Base-by-base conservation (phyloP, 108 stramenopile species). In the Conticribra guillardii region DNA sequence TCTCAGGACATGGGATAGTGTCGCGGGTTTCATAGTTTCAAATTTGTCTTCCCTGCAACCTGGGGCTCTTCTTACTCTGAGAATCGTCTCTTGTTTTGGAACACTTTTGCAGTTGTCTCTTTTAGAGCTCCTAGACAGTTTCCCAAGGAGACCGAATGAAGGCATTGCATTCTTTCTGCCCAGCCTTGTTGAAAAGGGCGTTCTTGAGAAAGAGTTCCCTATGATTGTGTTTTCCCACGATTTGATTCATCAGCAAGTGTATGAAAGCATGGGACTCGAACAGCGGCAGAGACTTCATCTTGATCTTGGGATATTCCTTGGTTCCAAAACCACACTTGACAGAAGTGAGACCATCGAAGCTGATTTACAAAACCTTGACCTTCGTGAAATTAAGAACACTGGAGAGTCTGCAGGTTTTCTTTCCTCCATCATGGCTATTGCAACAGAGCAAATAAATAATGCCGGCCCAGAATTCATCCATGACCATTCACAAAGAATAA, bases 221-320 rank as follows among this genome's bases (percentile, higher is more conserved):
- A 11, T 65, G 8, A 29, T 65, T 27, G 33, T 31, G 27, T 65
- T 65, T 26, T 22, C 51, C 3, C 64, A 65, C 32, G 64, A 65
- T 65, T 34, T 65, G 21, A 65, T 65, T 32, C 64, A 53, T 22
- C 64, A 65, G 32, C 34, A 31, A 0, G 64, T 65, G 28, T 65
- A 65, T 49, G 30, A 65, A 33, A 52, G 29, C 17, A 34, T 65
- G 2, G 34, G 29, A 0, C 16, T 3, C 2, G 50, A 34, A 8
- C 24, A 65, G 64, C 3, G 50, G 64, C 8, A 8, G 50, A 26
- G 8, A 19, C 29, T 65, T 19, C 64, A 65, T 27, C 64, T 65
- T 21, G 29, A 65, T 14, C 29, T 65, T 18, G 51, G 51, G 3
- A 1, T 53, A 0, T 53, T 7, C 31, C 64, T 65, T 22, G 64